A percentile compares a stretch with the other conserved stretches of the same genome.
phyloP scores from a whole-genome alignment of 352 stramenopile genomes.

The Halophytophthora polymorphica region DNA sequence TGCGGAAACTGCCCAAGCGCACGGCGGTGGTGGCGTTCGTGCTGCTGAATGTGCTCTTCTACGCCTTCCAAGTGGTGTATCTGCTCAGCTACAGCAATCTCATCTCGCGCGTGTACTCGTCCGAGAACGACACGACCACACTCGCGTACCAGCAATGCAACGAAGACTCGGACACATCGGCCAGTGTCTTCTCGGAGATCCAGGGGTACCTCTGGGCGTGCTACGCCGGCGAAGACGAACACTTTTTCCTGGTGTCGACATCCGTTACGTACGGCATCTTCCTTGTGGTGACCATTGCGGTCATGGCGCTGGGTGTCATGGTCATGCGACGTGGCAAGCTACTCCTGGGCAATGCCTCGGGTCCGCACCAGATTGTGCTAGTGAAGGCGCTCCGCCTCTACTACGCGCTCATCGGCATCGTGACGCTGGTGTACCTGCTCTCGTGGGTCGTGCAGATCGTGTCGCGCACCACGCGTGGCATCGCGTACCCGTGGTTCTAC shows the following conservation, averaged over 20 bases:
- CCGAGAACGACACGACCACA: constrained; percentile 62
- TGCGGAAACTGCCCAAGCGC: constrained; percentile 71
- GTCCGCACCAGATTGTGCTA: constrained; percentile 72
- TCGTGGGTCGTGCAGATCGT: constrained; percentile 84
- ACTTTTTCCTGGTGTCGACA: constrained; percentile 78
- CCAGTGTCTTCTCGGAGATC: constrained; percentile 84
- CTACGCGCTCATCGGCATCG: constrained; percentile 82
- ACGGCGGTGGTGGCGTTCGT: constrained; percentile 69
- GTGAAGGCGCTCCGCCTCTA: constrained; percentile 84
- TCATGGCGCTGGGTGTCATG: constrained; percentile 83
- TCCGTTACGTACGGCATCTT: constrained; percentile 82
- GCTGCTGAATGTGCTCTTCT: constrained; percentile 73
- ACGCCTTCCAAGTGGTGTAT: constrained; percentile 72
- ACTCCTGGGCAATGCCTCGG: constrained; percentile 65
- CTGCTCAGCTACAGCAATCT: constrained; percentile 60
- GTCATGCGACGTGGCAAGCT: constrained; percentile 83
- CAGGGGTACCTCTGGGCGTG: constrained; percentile 82
- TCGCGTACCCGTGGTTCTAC: constrained; percentile 88
- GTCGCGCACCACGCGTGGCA: constrained; percentile 47
- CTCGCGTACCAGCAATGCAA: constrained; percentile 83
- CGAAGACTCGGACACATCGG: constrained; percentile 40
- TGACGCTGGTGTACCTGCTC: constrained; percentile 81
- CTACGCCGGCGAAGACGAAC: constrained; percentile 66
- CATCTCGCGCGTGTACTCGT: constrained; percentile 73
- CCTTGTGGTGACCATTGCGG: constrained; percentile 64